phyloP scores from a whole-genome alignment of 331 rosid species.

The Telfairia occidentalis region DNA sequence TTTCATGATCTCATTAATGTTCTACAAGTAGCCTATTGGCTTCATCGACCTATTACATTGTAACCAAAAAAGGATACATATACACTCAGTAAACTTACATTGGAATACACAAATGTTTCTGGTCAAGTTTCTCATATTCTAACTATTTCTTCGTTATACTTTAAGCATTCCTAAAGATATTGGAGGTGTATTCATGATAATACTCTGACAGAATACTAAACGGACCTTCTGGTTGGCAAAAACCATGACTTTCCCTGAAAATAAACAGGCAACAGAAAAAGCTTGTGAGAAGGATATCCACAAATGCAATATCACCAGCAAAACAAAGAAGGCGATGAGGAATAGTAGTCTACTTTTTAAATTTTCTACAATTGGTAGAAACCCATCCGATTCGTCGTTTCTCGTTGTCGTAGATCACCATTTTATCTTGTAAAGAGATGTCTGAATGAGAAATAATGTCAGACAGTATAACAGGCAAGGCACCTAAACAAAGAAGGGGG shows the following conservation, averaged over 20 bases:
- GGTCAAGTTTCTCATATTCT: not conserved
- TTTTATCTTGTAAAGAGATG: conserved; percentile 13
- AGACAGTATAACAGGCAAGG: not conserved
- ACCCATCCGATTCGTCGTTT: conserved; percentile 11
- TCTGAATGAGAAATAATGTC: not conserved
- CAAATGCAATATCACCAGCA: not conserved
- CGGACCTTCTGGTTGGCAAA: not conserved
- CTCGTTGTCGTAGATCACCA: conserved; percentile 18
- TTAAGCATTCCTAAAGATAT: not conserved
- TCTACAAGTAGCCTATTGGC: not conserved
- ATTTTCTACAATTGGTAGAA: conserved; percentile 1
- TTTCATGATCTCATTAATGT: not conserved
- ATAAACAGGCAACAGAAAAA: not conserved
- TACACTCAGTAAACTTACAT: not conserved
- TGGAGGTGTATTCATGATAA: not conserved
- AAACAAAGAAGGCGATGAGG: not conserved
- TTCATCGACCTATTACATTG: not conserved
- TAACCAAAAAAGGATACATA: not conserved
- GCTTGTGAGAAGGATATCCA: not conserved
- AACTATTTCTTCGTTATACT: not conserved
- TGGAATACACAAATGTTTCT: not conserved
- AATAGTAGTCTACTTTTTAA: conserved; percentile 6
- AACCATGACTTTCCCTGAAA: conserved; percentile 4
- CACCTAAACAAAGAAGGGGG: not conserved
- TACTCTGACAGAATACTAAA: not conserved